Conservation (phyloP, 2,329 filamentous ascomycete species). For the Phaeosphaeriaceae sp. region DNA sequence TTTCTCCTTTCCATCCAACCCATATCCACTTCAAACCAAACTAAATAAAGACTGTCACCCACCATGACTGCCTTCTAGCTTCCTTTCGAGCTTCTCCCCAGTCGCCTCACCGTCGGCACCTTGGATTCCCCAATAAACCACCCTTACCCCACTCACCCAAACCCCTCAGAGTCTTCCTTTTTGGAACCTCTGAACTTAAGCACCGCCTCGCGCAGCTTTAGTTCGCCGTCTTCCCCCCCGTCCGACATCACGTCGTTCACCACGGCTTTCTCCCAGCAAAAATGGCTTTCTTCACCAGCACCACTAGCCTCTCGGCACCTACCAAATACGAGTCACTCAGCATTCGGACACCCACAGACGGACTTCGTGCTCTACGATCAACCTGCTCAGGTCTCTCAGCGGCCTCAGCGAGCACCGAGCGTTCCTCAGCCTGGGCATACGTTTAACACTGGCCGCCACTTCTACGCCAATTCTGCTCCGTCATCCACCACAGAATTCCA, state of each 20-base stretch:
- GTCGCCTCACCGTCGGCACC: slow-evolving; percentile 39
- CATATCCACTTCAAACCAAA: slow-evolving; percentile 21
- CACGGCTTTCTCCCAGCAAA: slow-evolving; percentile 76
- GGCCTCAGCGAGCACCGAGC: slow-evolving; percentile 58
- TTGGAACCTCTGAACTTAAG: slow-evolving; percentile 68
- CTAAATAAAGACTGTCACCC: slow-evolving; percentile 39
- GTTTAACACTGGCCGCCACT: slow-evolving; percentile 66
- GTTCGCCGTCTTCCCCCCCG: slow-evolving; percentile 60
- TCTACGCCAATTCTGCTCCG: slow-evolving; percentile 72
- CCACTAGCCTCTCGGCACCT: slow-evolving; percentile 59
- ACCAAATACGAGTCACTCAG: slow-evolving; percentile 52
- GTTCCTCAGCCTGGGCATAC: slow-evolving; percentile 61
- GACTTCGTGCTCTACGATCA: slow-evolving; percentile 81
- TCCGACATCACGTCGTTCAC: slow-evolving; percentile 78
- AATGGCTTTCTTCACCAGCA: slow-evolving; percentile 77
- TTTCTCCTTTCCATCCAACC: slow-evolving; percentile 31
- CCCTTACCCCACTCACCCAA: slow-evolving; percentile 34
- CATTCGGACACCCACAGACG: slow-evolving; percentile 61
- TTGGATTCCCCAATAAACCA: slow-evolving; percentile 35
- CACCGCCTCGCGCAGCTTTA: slow-evolving; percentile 66
- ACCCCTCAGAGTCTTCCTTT: slow-evolving; percentile 49
- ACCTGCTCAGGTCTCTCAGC: slow-evolving; percentile 50
- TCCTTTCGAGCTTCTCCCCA: slow-evolving; percentile 23
- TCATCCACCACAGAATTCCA: slow-evolving; percentile 65
- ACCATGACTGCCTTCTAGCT: slow-evolving; percentile 50